A percentile compares a stretch with the other conserved stretches of the same genome.
These are phyloP conservation scores for Stachybotrys chartarum DNA, from an alignment of 2,329 filamentous ascomycete species.

Conservation along the genomic window DNA sequence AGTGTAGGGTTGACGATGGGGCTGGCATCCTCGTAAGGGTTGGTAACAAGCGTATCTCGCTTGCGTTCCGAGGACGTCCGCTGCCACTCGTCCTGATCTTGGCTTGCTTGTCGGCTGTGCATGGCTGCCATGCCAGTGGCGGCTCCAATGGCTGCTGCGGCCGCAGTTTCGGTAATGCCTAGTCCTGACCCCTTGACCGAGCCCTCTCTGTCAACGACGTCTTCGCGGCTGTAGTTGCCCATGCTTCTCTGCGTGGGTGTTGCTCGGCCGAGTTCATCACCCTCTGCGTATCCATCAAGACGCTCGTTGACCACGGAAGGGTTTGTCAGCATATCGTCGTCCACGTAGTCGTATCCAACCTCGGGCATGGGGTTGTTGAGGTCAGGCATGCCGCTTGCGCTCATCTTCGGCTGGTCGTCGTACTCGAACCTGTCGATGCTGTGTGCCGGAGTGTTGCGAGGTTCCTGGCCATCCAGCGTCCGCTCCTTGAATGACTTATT, in stretches of 20 bases:
- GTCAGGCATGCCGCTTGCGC: constrained; percentile 63
- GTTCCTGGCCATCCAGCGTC: constrained; percentile 47
- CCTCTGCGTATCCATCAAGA: constrained; percentile 41
- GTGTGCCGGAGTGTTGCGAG: constrained; percentile 48
- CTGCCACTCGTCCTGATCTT: constrained; percentile 58
- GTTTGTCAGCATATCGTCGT: constrained; percentile 71
- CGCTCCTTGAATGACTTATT: constrained; percentile 63
- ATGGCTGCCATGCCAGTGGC: constrained; percentile 36
- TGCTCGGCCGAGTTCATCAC: constrained; percentile 47
- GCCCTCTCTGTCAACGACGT: constrained; percentile 25
- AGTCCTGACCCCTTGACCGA: constrained; percentile 24
- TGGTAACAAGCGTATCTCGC: constrained; percentile 59
- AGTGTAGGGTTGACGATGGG: constrained; percentile 51
- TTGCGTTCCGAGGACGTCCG: constrained; percentile 56
- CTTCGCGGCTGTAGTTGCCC: constrained; percentile 16
- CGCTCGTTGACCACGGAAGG: constrained; percentile 76
- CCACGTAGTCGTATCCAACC: constrained; percentile 51
- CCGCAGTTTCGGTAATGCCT: constrained; percentile 43
- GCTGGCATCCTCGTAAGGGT: constrained; percentile 59
- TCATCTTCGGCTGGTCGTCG: constrained; percentile 50
- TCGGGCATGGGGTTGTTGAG: constrained; percentile 68
- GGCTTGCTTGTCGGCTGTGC: constrained; percentile 46
- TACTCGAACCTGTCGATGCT: constrained; percentile 52
- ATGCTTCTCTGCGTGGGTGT: constrained; percentile 36
- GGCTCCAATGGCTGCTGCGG: constrained; percentile 45